Conservation (phyloP, 225 moss, liverwort and hornwort genomes). For the Straminergon stramineum region DNA sequence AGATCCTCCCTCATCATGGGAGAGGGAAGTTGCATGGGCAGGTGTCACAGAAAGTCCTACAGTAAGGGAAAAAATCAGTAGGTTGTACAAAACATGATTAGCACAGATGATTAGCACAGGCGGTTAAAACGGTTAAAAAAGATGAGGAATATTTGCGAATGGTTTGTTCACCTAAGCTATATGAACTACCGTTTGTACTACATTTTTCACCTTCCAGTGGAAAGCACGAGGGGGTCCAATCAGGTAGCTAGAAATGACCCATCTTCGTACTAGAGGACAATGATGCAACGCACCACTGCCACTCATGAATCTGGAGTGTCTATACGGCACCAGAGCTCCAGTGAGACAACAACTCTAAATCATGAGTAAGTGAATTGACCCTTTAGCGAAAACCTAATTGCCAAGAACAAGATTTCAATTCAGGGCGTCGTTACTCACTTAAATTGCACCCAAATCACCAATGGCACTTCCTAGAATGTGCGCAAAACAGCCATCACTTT, state of each 20-base stretch:
- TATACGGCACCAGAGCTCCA: background rate
- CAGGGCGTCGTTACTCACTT: background rate
- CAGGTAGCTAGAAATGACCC: background rate
- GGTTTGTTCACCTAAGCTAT: background rate
- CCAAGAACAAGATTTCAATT: background rate
- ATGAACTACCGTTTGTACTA: background rate
- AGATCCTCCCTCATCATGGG: background rate
- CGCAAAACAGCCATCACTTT: background rate
- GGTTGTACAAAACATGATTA: background rate
- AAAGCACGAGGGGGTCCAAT: conserved; percentile 3
- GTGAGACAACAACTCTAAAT: background rate
- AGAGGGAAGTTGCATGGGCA: background rate
- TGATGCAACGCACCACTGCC: background rate
- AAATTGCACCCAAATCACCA: background rate
- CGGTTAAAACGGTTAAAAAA: background rate
- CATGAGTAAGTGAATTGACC: background rate
- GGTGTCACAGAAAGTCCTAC: background rate
- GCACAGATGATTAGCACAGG: background rate
- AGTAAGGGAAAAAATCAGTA: background rate
- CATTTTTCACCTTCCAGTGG: background rate
- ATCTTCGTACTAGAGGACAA: background rate
- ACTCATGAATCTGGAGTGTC: background rate
- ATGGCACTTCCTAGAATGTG: background rate
- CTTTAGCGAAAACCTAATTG: background rate
- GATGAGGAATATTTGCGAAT: background rate